Evolutionary conservation across 352 stramenopile genomes (phyloP).

Genomic region (Blastocystis sp.): DNA sequence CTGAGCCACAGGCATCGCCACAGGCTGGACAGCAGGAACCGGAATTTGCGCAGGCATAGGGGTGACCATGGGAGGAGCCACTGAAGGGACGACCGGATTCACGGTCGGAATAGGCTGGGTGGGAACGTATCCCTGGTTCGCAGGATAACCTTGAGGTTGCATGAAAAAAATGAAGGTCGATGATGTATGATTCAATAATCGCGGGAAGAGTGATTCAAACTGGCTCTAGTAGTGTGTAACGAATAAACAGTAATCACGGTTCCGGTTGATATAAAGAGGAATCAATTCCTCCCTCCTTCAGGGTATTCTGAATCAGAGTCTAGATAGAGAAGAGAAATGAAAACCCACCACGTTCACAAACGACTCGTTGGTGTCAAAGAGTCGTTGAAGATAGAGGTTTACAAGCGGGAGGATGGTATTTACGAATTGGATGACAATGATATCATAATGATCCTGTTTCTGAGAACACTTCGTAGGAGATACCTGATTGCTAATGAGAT

Average conservation of each 20-base stretch:
- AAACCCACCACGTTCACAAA: conserved; percentile 14
- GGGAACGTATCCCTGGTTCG: not conserved
- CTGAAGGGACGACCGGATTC: no score
- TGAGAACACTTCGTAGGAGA: not conserved
- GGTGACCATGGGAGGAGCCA: not conserved
- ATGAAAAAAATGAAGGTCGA: not conserved
- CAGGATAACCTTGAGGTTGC: not conserved
- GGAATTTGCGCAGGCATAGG: not conserved
- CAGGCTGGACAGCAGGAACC: not conserved
- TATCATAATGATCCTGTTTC: conserved; percentile 39
- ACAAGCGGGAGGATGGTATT: conserved; percentile 47
- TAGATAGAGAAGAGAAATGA: not conserved
- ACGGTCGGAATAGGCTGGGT: not conserved
- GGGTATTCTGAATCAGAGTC: not conserved
- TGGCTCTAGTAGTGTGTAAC: no score
- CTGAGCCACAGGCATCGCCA: not conserved
- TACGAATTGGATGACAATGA: conserved; percentile 49
- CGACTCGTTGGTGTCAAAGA: conserved; percentile 42
- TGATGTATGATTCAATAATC: no score
- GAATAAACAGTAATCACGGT: no score
- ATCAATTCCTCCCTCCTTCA: not conserved
- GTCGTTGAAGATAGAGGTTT: conserved; percentile 25
- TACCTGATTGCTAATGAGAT: conserved; percentile 14
- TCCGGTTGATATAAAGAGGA: no score
- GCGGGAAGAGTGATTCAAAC: no score